Evolutionary conservation across 495 filamentous ascomycete genomes (phyloP), one percentile per base, ranked within the genome.

Genomic region (Aspergillus biplanus): DNA sequence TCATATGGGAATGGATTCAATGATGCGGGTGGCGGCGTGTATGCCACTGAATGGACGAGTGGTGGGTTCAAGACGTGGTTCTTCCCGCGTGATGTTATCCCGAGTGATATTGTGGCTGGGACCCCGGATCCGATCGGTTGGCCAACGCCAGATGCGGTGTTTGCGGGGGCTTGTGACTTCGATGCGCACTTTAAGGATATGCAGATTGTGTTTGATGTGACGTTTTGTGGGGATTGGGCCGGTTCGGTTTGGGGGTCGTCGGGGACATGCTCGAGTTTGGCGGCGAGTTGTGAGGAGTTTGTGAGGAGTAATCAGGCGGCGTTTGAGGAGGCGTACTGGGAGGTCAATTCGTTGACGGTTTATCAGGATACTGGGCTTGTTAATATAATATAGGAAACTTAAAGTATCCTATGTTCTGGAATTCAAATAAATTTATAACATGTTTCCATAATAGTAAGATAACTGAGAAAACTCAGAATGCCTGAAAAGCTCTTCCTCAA

Each of bases 1-100:
- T 78, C 74, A n/a, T 90, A 83, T 67, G 89, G 87, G 33, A 66
- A 71, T 4, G 76, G 71, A 0, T 90, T 86, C 76, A 91, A 91
- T 71, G 63, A 65, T 21, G 67, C 61, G 37, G 79, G 81, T 7
- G 89, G 89, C 52, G 89, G 87, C 35, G 73, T 89, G 48, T 85
- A 85, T 65, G 89, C 82, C 13, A 84, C 84, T 65, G 87, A 92
- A 72, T 89, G 86, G 82, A 85, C 86, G 31, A 50, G 67, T 34
- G 71, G 78, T 47, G 80, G 79, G 44, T 89, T 92, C 67, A 80
- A 79, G 8, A 72, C 89, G 46, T 91, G 86, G 84, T 83, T 84
- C 72, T 90, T 88, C 64, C 62, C 71, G 4, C 73, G 82, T 13
- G 65, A 63, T 18, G 67, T 63, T 16, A 69, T 86, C 35, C 87